Conservation (phyloP, 129 eudicot species). For the Chrysanthemum makinoi region DNA sequence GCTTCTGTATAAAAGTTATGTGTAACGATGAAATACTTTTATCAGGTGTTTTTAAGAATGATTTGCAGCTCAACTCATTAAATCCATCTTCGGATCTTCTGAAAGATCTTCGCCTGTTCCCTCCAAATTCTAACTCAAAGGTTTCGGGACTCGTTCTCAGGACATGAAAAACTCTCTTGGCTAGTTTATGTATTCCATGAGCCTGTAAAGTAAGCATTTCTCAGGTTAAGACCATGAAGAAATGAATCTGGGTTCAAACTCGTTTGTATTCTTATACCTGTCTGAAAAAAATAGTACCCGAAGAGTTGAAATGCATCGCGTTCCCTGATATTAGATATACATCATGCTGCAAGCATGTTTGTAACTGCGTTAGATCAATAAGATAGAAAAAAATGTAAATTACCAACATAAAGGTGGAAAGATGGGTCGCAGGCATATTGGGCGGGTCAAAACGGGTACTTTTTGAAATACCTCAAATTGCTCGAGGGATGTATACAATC, state of each 20-base stretch:
- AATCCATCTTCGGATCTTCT: constrained; percentile 48
- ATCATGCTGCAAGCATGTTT: constrained; percentile 62
- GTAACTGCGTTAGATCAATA: neutral
- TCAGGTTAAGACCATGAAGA: neutral
- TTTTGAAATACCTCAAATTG: constrained; percentile 69
- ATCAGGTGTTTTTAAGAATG: constrained; percentile 25
- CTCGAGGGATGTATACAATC: constrained; percentile 69
- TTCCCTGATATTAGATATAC: constrained; percentile 70
- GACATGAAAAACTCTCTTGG: constrained; percentile 69
- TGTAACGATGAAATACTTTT: constrained; percentile 13
- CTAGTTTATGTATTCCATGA: constrained; percentile 71
- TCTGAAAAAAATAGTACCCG: constrained; percentile 73
- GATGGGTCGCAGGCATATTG: neutral
- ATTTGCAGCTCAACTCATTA: constrained; percentile 31
- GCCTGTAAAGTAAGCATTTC: constrained; percentile 46
- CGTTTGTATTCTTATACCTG: constrained; percentile 50
- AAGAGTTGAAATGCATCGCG: constrained; percentile 89
- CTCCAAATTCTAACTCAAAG: constrained; percentile 57
- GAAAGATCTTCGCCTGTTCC: constrained; percentile 65
- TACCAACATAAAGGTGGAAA: neutral
- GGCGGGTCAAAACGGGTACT: neutral
- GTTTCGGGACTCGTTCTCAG: constrained; percentile 68
- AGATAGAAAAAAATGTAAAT: neutral
- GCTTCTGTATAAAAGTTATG: constrained; percentile 16
- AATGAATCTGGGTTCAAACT: neutral